These are phyloP conservation scores for Pythium biforme DNA, from an alignment of 352 stramenopile genomes.

Conservation along the genomic window DNA sequence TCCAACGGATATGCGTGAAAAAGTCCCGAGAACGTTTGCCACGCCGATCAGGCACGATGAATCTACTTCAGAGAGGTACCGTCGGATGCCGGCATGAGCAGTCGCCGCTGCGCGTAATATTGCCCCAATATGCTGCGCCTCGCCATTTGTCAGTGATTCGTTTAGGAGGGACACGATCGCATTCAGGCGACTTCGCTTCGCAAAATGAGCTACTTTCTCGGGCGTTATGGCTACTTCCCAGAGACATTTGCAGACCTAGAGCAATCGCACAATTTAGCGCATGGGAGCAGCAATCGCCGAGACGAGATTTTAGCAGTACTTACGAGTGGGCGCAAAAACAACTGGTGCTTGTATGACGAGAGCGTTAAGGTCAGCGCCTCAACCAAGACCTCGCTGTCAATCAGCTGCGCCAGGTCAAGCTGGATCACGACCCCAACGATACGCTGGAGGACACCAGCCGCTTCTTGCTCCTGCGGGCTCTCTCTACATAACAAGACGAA, in stretches of 20 bases:
- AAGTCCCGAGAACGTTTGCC: slow-evolving; percentile 10
- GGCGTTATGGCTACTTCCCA: slow-evolving; percentile 1
- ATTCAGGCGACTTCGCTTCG: slow-evolving; percentile 9
- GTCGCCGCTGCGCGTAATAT: not conserved
- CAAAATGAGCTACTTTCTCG: slow-evolving; percentile 1
- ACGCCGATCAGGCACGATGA: slow-evolving; percentile 10
- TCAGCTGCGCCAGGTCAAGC: slow-evolving; percentile 12
- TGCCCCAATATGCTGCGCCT: slow-evolving; percentile 4
- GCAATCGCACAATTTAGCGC: not conserved
- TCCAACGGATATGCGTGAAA: slow-evolving; percentile 11
- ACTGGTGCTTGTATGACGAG: slow-evolving; percentile 2
- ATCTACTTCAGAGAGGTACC: slow-evolving; percentile 4
- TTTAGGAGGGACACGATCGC: slow-evolving; percentile 15
- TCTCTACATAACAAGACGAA: slow-evolving; percentile 17
- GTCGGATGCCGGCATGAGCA: slow-evolving; percentile 10
- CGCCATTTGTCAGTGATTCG: slow-evolving; percentile 17
- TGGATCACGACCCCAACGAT: slow-evolving; percentile 20
- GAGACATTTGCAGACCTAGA: slow-evolving; percentile 18
- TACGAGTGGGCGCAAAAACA: slow-evolving; percentile 20
- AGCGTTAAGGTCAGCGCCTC: slow-evolving; percentile 11
- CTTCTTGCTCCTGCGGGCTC: not conserved
- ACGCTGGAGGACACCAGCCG: slow-evolving; percentile 11
- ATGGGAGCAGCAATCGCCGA: not conserved
- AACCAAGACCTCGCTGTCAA: slow-evolving; percentile 17
- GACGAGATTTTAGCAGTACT: not conserved